phyloP scores from a whole-genome alignment of 140 eudicot genomes.

The Stevia rebaudiana region DNA sequence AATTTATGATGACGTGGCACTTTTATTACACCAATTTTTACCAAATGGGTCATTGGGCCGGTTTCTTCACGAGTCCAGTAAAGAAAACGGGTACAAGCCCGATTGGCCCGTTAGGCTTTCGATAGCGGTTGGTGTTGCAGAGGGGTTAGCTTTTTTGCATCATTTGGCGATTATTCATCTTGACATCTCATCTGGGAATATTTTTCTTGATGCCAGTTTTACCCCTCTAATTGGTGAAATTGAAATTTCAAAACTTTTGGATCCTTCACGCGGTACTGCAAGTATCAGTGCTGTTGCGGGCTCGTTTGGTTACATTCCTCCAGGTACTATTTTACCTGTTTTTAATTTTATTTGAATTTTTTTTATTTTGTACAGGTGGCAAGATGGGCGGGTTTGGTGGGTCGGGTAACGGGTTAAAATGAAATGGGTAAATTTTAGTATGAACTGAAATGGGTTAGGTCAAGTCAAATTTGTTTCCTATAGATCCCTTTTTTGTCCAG shows the following conservation, averaged over 20 bases:
- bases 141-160: constrained; percentile 89
- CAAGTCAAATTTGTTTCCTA: neutral
- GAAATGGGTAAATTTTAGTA: neutral
- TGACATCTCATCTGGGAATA: constrained; percentile 92
- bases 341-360: neutral
- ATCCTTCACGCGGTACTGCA: constrained; percentile 95
- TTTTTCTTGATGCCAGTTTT: constrained; percentile 59
- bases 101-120: constrained; percentile 92
- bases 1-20: constrained; percentile 75
- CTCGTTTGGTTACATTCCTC: constrained; percentile 96
- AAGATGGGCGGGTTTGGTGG: neutral
- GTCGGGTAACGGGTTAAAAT: constrained; percentile 3
- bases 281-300: constrained; percentile 99
- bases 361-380: neutral
- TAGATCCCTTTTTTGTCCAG: neutral
- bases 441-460: neutral
- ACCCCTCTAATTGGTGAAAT: constrained; percentile 83
- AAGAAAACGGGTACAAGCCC: constrained; percentile 62
- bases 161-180: constrained; percentile 92
- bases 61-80: constrained; percentile 57
- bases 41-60: constrained; percentile 79
- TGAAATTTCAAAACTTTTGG: constrained; percentile 92
- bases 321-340: constrained; percentile 41
- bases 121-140: constrained; percentile 87
- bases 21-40: constrained; percentile 63